phyloP scores from a whole-genome alignment of 2,329 filamentous ascomycete genomes.

The Epichloe bromicola region DNA sequence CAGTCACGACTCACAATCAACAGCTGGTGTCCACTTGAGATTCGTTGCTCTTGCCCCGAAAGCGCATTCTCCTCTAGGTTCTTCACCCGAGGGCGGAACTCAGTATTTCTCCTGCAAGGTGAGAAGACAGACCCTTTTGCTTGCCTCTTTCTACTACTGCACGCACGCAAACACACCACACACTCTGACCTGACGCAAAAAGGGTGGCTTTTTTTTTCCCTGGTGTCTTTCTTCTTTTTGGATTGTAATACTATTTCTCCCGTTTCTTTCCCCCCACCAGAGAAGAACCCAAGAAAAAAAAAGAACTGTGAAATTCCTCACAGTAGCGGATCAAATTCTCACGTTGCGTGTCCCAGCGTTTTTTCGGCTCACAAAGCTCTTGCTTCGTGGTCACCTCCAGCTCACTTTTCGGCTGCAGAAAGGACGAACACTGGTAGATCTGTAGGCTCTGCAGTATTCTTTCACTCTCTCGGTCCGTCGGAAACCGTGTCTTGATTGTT shows the following conservation, averaged over 20 bases:
- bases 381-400: not conserved
- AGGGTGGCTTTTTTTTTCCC: not conserved
- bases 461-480: no score
- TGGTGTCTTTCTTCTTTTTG: conserved; percentile 2
- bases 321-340: conserved; percentile 1
- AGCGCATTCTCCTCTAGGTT: not conserved
- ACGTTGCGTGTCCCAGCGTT: not conserved
- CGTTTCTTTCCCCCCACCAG: not conserved
- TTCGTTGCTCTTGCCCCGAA: not conserved
- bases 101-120: no score
- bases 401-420: not conserved
- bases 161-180: not conserved
- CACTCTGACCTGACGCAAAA: not conserved
- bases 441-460: no score
- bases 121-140: not conserved
- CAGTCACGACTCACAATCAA: no score
- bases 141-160: not conserved
- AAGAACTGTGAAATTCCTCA: not conserved
- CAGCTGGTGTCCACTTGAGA: no score
- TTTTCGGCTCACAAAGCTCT: not conserved
- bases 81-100: not conserved
- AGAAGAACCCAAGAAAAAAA: not conserved
- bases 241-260: conserved; percentile 1
- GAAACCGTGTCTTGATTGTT: no score
- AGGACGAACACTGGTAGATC: not conserved